Evolutionary conservation across 2,329 filamentous ascomycete genomes (phyloP), one percentile per base, ranked within the genome.

Genomic region (Diplodia intermedia): DNA sequence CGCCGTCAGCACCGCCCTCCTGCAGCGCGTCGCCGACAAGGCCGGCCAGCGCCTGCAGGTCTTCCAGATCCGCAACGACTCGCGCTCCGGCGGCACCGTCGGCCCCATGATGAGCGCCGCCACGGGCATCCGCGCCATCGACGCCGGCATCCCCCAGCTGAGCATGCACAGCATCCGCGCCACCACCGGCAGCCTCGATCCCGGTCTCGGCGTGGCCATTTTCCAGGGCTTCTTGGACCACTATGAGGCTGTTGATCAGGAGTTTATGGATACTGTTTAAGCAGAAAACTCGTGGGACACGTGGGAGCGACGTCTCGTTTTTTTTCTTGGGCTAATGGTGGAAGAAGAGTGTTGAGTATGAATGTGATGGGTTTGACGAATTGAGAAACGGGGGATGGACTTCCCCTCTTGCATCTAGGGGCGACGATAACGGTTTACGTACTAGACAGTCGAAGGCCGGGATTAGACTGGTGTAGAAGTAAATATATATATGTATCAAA

Each of bases 21-120:
- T 98, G 43, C 88, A 90, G 72, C 87, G 91, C 31, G 87, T 96
- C 49, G 94, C 93, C 8, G 89, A 93, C 72, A 89, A 91, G 69
- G 86, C 85, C 70, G 92, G 84, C 62, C 88, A 88, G 68, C 88
- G 86, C 57, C 85, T 96, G 66, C 95, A 98, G 80, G 84, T 91
- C 6, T 98, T 98, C 85, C 93, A 97, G 85, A 98, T 98, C 77
- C 85, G 95, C 68, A 99, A 98, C 77, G 95, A 98, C 80, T 90
- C 87, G 11, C 85, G 94, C 66, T 92, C 89, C 75, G 95, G 95
- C 36, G 95, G 95, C 18, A 99, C 95, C 0, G 93, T 98, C n/a
- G 95, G 95, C 0, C 95, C 95, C 0, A 93, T 94, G 87, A 85
- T 97, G 43, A 93, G 89, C 72, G 88, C 90, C 33, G 87, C 86